These are phyloP conservation scores for Tricholomella constricta DNA, from an alignment of 768 basidiomycete species.

Conservation along the genomic window DNA sequence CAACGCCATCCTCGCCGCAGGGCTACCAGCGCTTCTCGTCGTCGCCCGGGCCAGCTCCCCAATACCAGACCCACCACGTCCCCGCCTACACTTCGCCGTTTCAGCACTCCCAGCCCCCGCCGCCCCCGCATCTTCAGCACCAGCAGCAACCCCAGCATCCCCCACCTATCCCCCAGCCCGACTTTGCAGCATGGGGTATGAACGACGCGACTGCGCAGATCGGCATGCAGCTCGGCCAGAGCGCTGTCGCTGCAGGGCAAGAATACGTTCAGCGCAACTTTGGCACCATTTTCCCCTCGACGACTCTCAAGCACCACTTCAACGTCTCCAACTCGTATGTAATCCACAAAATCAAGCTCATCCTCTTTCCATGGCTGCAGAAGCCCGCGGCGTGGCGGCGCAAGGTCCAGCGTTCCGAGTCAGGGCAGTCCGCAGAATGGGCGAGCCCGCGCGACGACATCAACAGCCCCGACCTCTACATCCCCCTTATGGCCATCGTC, in stretches of 20 bases:
- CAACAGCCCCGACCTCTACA: slow-evolving; percentile 96
- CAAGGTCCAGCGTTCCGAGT: slow-evolving; percentile 62
- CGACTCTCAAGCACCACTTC: slow-evolving; percentile 45
- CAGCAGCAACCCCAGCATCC: slow-evolving; percentile 18
- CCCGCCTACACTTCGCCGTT: slow-evolving; percentile 52
- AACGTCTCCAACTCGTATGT: slow-evolving; percentile 98
- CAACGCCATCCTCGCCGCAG: slow-evolving; percentile 72
- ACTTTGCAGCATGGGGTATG: slow-evolving; percentile 81
- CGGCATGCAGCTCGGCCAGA: slow-evolving; percentile 93
- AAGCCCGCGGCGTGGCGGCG: slow-evolving; percentile 73
- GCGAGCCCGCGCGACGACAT: slow-evolving; percentile 91
- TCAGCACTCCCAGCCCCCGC: slow-evolving; percentile 39
- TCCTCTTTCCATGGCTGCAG: slow-evolving; percentile 97
- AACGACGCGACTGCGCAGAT: slow-evolving; percentile 94
- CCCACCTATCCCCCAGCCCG: slow-evolving; percentile 30
- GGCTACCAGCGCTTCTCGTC: slow-evolving; percentile 75
- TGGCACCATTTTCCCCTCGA: slow-evolving; percentile 13
- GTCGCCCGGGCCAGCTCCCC: slow-evolving; percentile 48
- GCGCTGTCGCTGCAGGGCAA: slow-evolving; percentile 90
- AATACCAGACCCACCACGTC: slow-evolving; percentile 35
- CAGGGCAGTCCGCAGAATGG: slow-evolving; percentile 68
- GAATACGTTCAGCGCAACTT: slow-evolving; percentile 91
- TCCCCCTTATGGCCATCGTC: slow-evolving; percentile 95
- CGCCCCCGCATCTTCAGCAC: slow-evolving; percentile 20
- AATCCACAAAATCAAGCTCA: slow-evolving; percentile 79